Evolutionary conservation across 805 yeast species (phyloP).

Genomic region (Metschnikowia hibisci): DNA sequence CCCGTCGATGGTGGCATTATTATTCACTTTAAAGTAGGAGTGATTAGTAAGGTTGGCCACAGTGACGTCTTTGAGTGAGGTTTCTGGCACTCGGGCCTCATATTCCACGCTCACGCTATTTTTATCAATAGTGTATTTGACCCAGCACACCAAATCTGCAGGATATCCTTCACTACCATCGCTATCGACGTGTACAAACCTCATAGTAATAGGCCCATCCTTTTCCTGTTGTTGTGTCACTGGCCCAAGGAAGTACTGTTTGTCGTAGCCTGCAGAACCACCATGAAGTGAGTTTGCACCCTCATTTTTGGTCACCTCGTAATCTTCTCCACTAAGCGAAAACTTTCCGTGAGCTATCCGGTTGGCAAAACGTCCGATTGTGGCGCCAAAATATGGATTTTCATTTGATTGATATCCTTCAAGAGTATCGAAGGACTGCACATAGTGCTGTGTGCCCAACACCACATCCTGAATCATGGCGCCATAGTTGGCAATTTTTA

Average conservation of each 20-base stretch:
- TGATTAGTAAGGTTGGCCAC: constrained; percentile 60
- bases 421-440: constrained; percentile 36
- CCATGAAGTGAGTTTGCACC: constrained; percentile 46
- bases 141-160: constrained; percentile 46
- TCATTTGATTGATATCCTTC: constrained; percentile 21
- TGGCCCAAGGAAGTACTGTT: constrained; percentile 51
- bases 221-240: constrained; percentile 31
- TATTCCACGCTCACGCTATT: constrained; percentile 47
- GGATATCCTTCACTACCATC: constrained; percentile 59
- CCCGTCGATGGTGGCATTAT: constrained; percentile 28
- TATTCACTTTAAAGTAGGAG: constrained; percentile 51
- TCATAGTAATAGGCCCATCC: constrained; percentile 28
- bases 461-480: constrained; percentile 45
- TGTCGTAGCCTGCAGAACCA: constrained; percentile 51
- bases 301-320: constrained; percentile 43
- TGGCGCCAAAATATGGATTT: constrained; percentile 58
- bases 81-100: constrained; percentile 30
- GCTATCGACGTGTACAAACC: constrained; percentile 41
- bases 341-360: constrained; percentile 48
- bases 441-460: constrained; percentile 38
- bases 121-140: constrained; percentile 42
- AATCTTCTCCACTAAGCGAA: constrained; percentile 36
- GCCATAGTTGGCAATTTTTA: constrained; percentile 47
- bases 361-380: constrained; percentile 64
- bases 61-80: constrained; percentile 39